These are phyloP conservation scores for Zychaea mexicana DNA, from an alignment of 371 early-diverging fungal genomes.

Conservation along the genomic window DNA sequence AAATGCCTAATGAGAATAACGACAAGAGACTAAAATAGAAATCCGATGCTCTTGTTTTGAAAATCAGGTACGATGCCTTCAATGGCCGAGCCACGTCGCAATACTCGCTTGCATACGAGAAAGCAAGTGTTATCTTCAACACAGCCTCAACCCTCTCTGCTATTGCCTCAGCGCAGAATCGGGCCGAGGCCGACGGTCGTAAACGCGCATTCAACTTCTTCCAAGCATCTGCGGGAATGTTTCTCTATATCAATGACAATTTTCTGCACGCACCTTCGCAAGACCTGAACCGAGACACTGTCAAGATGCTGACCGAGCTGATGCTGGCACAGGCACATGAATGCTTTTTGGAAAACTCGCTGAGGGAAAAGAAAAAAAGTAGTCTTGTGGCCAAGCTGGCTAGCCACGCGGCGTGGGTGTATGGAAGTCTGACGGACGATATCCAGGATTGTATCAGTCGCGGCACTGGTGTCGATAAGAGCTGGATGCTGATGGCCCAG, in stretches of 20 bases:
- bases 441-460: slow-evolving; percentile 58
- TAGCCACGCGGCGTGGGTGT: slow-evolving; percentile 81
- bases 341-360: slow-evolving; percentile 84
- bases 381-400: slow-evolving; percentile 88
- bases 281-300: slow-evolving; percentile 88
- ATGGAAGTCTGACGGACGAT: slow-evolving; percentile 69
- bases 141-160: slow-evolving; percentile 81
- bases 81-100: slow-evolving; percentile 62
- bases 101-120: slow-evolving; percentile 93
- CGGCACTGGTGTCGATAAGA: slow-evolving; percentile 62
- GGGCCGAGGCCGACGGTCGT: slow-evolving; percentile 75
- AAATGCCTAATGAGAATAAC: not conserved
- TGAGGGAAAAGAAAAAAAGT: slow-evolving; percentile 85
- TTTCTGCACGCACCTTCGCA: slow-evolving; percentile 94
- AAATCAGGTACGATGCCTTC: slow-evolving; percentile 91
- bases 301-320: slow-evolving; percentile 79
- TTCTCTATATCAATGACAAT: slow-evolving; percentile 94
- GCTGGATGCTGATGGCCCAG: slow-evolving; percentile 72
- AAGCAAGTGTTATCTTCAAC: slow-evolving; percentile 94
- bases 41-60: not conserved
- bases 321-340: slow-evolving; percentile 97
- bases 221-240: slow-evolving; percentile 92
- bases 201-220: slow-evolving; percentile 87
- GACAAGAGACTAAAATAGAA: not conserved
- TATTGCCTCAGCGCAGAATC: slow-evolving; percentile 72